Percentiles rank a stretch among this genome's conserved stretches.
Conservation (phyloP, 495 filamentous ascomycete species). For the Paragyromitra xinjiangensis region DNA sequence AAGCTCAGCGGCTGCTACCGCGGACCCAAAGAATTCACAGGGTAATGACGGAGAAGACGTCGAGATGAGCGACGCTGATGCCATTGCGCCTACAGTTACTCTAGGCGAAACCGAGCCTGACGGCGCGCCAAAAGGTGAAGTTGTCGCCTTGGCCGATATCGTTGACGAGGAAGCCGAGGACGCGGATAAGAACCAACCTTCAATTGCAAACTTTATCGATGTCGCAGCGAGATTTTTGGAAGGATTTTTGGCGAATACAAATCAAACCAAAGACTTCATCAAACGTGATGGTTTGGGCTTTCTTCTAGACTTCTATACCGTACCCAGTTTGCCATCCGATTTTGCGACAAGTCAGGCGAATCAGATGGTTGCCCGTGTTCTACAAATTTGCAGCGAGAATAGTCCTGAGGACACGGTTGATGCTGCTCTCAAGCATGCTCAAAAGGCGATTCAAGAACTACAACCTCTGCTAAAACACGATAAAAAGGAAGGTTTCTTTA, state of each 20-base stretch:
- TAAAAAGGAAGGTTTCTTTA: conserved; percentile 70
- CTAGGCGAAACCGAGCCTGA: conserved; percentile 44
- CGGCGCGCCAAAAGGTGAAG: conserved; percentile 47
- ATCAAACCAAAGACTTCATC: conserved; percentile 78
- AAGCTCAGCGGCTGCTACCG: conserved; percentile 28
- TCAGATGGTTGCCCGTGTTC: conserved; percentile 73
- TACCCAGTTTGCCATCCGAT: conserved; percentile 78
- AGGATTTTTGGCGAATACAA: conserved; percentile 78
- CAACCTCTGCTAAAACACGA: conserved; percentile 69
- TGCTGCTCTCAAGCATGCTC: conserved; percentile 76
- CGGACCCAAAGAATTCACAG: conserved; percentile 58
- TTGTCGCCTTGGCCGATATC: conserved; percentile 61
- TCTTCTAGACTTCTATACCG: conserved; percentile 81
- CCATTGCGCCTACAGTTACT: conserved; percentile 51
- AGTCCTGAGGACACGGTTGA: conserved; percentile 84
- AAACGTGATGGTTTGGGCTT: conserved; percentile 81
- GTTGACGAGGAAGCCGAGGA: conserved; percentile 59
- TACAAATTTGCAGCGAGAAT: conserved; percentile 81
- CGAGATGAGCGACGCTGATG: conserved; percentile 67
- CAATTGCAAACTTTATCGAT: conserved; percentile 73
- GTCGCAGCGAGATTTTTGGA: conserved; percentile 78
- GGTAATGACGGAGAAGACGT: conserved; percentile 63
- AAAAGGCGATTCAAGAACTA: conserved; percentile 72
- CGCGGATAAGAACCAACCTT: conserved; percentile 59
- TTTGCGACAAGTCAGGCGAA: conserved; percentile 73